These are phyloP conservation scores for Clarireedia homoeocarpa DNA, from an alignment of 2,329 filamentous ascomycete genomes.

Conservation along the genomic window DNA sequence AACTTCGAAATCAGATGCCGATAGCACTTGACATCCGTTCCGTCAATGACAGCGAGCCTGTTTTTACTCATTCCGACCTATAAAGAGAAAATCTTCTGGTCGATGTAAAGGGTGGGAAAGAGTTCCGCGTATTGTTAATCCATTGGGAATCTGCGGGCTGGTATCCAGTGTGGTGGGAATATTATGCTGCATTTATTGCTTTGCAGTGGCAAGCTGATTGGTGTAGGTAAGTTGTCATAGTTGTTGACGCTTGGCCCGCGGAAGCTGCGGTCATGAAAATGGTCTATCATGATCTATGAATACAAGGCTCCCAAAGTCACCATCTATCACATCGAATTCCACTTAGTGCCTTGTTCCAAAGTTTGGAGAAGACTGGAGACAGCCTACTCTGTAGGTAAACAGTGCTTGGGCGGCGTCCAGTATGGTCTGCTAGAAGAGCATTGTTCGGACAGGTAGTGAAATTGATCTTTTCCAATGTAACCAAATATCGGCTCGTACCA, in stretches of 20 bases:
- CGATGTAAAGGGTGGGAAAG: conserved; percentile 1
- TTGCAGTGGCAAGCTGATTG: conserved; percentile 18
- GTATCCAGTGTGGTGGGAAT: conserved; percentile 19
- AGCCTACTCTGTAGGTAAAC: too few species aligned
- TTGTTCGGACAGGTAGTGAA: too few species aligned
- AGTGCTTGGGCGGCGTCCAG: too few species aligned
- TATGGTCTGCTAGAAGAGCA: too few species aligned
- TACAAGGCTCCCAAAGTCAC: background rate
- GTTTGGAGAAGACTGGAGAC: too few species aligned
- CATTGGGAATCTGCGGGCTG: conserved; percentile 18
- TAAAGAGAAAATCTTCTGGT: conserved; percentile 17
- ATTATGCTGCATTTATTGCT: conserved; percentile 13
- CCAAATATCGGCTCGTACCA: too few species aligned
- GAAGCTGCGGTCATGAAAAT: conserved; percentile 13
- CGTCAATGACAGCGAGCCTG: background rate
- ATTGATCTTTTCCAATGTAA: too few species aligned
- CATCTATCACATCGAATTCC: too few species aligned
- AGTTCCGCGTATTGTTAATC: conserved; percentile 9
- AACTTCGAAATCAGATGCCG: too few species aligned
- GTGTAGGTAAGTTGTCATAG: conserved; percentile 9
- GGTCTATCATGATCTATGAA: conserved; percentile 12
- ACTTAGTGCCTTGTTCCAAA: too few species aligned
- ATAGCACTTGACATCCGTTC: too few species aligned
- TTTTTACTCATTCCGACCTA: conserved; percentile 16
- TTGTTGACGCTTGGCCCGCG: conserved; percentile 15